Conservation (phyloP, 306 rosid genomes). For the Cicer bijugum region DNA sequence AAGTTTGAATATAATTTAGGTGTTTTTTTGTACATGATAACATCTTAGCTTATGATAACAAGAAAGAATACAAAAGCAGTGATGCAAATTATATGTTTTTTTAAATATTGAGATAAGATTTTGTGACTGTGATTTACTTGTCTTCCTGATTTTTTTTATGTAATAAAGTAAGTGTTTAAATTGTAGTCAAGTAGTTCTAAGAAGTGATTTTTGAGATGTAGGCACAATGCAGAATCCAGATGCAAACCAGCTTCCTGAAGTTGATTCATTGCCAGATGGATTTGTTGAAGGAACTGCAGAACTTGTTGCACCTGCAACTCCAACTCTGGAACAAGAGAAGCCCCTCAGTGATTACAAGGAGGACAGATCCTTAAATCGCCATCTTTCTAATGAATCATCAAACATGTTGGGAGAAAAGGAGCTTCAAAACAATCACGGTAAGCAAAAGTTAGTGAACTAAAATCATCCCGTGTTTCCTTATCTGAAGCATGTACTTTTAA, state of each 20-base stretch:
- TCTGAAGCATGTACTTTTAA: slow-evolving; percentile 56
- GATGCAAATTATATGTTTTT: slow-evolving; percentile 23
- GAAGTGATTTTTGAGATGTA: slow-evolving; percentile 46
- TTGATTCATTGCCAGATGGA: slow-evolving; percentile 86
- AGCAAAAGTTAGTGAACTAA: slow-evolving; percentile 48
- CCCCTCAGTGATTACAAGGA: slow-evolving; percentile 52
- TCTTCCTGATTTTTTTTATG: not conserved
- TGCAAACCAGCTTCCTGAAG: slow-evolving; percentile 91
- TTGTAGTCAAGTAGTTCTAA: slow-evolving; percentile 42
- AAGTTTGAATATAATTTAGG: slow-evolving; percentile 21
- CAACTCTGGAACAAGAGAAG: slow-evolving; percentile 64
- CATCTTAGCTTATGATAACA: slow-evolving; percentile 10
- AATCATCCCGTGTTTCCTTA: slow-evolving; percentile 54
- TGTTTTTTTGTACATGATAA: not conserved
- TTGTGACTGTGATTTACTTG: slow-evolving; percentile 4
- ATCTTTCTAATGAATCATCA: slow-evolving; percentile 47
- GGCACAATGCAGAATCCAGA: slow-evolving; percentile 77
- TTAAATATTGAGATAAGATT: not conserved
- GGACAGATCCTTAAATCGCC: slow-evolving; percentile 45
- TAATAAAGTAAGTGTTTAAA: slow-evolving; percentile 15
- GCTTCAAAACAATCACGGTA: slow-evolving; percentile 53
- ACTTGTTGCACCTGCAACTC: slow-evolving; percentile 69
- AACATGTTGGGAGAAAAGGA: slow-evolving; percentile 50
- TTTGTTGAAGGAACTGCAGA: slow-evolving; percentile 82
- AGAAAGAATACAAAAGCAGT: slow-evolving; percentile 24